phyloP scores from a whole-genome alignment of 768 basidiomycete genomes.

The Suillus paluster region DNA sequence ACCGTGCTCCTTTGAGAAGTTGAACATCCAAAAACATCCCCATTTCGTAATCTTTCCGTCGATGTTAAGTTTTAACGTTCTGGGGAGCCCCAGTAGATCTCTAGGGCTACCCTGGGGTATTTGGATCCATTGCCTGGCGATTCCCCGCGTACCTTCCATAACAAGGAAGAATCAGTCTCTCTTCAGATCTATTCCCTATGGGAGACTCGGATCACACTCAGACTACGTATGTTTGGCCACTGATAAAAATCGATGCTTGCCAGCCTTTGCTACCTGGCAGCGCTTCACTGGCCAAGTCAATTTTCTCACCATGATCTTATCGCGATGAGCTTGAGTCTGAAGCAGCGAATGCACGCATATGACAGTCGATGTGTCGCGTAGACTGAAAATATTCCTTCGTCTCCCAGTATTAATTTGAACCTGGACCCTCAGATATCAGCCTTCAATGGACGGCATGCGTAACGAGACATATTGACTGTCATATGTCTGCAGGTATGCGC shows the following conservation, averaged over 20 bases:
- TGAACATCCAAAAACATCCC: not conserved
- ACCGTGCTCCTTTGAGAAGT: not conserved
- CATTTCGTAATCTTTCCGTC: not conserved
- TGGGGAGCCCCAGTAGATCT: not conserved
- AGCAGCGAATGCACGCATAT: no score
- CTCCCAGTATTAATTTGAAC: not conserved
- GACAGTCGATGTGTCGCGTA: no score
- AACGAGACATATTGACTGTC: no score
- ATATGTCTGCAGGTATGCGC: no score
- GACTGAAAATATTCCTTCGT: constrained; percentile 23
- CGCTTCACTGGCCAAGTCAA: not conserved
- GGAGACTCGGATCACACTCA: not conserved
- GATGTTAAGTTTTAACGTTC: no score
- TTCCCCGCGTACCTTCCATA: not conserved
- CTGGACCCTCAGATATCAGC: not conserved
- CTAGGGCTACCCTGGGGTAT: not conserved
- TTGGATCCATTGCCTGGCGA: not conserved
- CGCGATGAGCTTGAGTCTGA: no score
- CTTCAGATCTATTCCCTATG: not conserved
- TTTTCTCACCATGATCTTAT: not conserved
- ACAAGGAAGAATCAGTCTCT: not conserved
- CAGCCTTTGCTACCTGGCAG: not conserved
- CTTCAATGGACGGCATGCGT: not conserved
- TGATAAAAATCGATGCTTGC: not conserved
- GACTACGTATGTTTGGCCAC: not conserved